Conservation (phyloP, 106 monocot species). For the Hemerocallis citrina region DNA sequence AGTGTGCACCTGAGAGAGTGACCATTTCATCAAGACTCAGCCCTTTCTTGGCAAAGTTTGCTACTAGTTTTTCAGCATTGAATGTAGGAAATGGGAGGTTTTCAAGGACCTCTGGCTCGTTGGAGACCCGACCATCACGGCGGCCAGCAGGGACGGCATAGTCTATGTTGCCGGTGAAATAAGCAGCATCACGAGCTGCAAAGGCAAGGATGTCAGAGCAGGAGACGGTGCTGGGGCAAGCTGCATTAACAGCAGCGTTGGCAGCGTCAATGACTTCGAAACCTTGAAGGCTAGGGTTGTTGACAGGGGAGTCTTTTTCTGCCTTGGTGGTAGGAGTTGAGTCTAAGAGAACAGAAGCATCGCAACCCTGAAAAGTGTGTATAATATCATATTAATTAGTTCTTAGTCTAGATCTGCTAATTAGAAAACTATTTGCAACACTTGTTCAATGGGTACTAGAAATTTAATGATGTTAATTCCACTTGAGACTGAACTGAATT, state of each 20-base stretch:
- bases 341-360: constrained; percentile 2
- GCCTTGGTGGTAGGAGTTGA: not conserved
- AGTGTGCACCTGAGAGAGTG: constrained; percentile 40
- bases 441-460: too few relatives aligned
- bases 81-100: constrained; percentile 14
- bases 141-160: constrained; percentile 18
- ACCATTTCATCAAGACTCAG: constrained; percentile 26
- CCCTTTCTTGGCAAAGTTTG: constrained; percentile 27
- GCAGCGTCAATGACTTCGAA: constrained; percentile 6
- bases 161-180: constrained; percentile 7
- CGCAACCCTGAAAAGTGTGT: not conserved
- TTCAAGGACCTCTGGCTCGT: not conserved
- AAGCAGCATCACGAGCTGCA: constrained; percentile 31
- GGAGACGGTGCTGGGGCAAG: not conserved
- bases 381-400: not conserved
- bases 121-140: constrained; percentile 26
- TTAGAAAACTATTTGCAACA: too few relatives aligned
- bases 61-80: constrained; percentile 8
- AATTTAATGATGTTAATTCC: too few relatives aligned
- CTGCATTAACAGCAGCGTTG: not conserved
- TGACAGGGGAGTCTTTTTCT: constrained; percentile 9
- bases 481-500: too few relatives aligned
- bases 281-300: too few relatives aligned
- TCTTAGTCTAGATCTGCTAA: too few relatives aligned
- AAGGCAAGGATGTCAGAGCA: too few relatives aligned